Evolutionary conservation across 176 grass and related monocot species (phyloP), one percentile per base, ranked within the genome.

Genomic region (Paspalum vaginatum): DNA sequence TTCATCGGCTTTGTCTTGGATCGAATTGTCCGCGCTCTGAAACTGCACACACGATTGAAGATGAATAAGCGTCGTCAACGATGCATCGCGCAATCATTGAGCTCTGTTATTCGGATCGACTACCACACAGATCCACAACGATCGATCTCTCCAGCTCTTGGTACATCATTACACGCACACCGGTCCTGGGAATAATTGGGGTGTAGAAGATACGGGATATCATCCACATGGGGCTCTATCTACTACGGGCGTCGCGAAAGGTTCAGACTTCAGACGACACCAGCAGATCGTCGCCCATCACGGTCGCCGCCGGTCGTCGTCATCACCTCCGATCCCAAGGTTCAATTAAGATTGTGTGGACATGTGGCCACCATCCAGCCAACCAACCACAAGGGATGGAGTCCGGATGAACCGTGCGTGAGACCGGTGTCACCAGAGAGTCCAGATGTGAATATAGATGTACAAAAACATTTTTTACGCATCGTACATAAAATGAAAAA

Each of bases 211-310:
- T 60, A 26, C 57, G 24, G 57, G 57, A 60, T 60, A 26, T 60
- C 22, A 53, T 32, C 70, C 78, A 87, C 62, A 81, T 86, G 32
- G 52, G 27, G 53, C 38, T 87, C 85, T 45, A 32, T 32, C 32
- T 32, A 32, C 32, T 32, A 32, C 32, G 32, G 32, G 32, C 22
- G 75, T 42, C n/a, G 49, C 21, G 70, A 75, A 48, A 60, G 21
- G 61, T 75, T 49, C 44, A 8, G 6, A 4, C 4, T 75, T 49
- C 44, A 8, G 6, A 4, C 4, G 7, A 61, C 62, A 87, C 39
- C 17, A 61, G 46, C 2, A n/a, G 6, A 58, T 55, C 69, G 76
- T 53, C 78, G 43, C 75, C 53, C 43, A 68, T 44, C 26, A 45
- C 59, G 74, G 38, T 41, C 45, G 14, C n/a, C 50, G 18, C 22